These are phyloP conservation scores for Firmiana major DNA, from an alignment of 345 rosid species.

Conservation along the genomic window DNA sequence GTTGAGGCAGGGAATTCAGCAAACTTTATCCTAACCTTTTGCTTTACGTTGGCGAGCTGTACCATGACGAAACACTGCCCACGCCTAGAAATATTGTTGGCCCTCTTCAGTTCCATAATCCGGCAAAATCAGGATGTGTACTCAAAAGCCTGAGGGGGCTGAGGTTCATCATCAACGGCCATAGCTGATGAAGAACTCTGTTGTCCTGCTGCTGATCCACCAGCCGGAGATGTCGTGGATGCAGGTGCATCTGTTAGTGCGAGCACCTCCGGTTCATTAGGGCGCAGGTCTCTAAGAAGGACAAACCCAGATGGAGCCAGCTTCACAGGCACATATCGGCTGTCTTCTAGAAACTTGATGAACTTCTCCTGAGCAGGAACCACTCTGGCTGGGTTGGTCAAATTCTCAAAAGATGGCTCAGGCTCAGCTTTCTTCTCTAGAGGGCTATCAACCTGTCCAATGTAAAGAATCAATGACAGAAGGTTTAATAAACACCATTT, in stretches of 20 bases:
- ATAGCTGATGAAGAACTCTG: slow-evolving; percentile 72
- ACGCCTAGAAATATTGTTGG: not conserved
- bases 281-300: slow-evolving; percentile 73
- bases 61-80: not conserved
- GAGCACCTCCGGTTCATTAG: slow-evolving; percentile 79
- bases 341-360: slow-evolving; percentile 73
- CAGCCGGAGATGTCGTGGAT: slow-evolving; percentile 56
- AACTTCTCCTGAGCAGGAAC: slow-evolving; percentile 92
- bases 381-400: slow-evolving; percentile 94
- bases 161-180: slow-evolving; percentile 96
- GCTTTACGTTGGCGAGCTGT: not conserved
- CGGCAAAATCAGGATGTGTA: slow-evolving; percentile 43
- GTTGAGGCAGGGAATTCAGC: not conserved
- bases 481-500: not conserved
- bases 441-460: slow-evolving; percentile 64
- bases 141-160: slow-evolving; percentile 91
- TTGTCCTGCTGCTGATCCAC: slow-evolving; percentile 55
- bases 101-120: not conserved
- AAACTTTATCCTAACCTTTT: not conserved
- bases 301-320: slow-evolving; percentile 90
- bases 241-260: slow-evolving; percentile 87
- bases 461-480: not conserved
- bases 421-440: slow-evolving; percentile 87
- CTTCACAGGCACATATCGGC: slow-evolving; percentile 93
- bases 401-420: slow-evolving; percentile 69